Conservation (phyloP, 768 basidiomycete genomes). For the Serendipita vermifera region DNA sequence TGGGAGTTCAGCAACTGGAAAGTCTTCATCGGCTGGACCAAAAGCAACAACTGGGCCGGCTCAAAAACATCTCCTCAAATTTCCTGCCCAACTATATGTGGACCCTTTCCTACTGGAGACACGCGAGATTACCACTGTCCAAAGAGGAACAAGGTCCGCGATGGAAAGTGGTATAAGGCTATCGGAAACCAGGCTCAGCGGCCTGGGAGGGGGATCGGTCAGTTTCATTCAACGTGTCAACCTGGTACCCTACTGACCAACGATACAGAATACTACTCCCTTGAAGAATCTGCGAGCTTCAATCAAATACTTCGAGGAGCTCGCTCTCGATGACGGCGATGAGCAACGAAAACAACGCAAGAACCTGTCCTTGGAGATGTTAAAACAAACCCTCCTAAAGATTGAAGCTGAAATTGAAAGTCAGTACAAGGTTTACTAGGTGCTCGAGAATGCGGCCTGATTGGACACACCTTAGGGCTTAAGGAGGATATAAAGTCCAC, state of each 20-base stretch:
- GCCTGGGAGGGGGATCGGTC: conserved; percentile 45
- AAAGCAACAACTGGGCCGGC: background rate
- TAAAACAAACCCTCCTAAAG: conserved; percentile 39
- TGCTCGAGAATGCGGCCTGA: too few species aligned
- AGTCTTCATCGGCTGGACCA: background rate
- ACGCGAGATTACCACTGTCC: conserved; percentile 29
- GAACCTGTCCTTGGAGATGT: conserved; percentile 31
- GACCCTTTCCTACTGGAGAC: conserved; percentile 60
- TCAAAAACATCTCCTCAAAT: conserved; percentile 28
- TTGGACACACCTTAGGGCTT: too few species aligned
- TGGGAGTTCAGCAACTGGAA: background rate
- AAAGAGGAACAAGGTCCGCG: conserved; percentile 26
- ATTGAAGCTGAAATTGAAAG: conserved; percentile 45
- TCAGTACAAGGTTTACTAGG: too few species aligned
- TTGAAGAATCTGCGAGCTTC: conserved; percentile 47
- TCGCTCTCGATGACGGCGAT: conserved; percentile 35
- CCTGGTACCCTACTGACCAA: background rate
- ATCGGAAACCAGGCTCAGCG: conserved; percentile 34
- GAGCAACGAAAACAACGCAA: conserved; percentile 34
- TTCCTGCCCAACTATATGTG: conserved; percentile 52
- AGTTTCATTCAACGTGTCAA: conserved; percentile 18
- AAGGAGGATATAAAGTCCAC: too few species aligned
- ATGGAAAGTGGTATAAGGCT: conserved; percentile 37
- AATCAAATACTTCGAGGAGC: conserved; percentile 57
- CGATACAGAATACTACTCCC: conserved; percentile 13